Percentiles rank a stretch among this genome's conserved stretches.
Evolutionary conservation across 78 protist species (phyloP).

Genomic region (Dictyostelium brefeldianum): DNA sequence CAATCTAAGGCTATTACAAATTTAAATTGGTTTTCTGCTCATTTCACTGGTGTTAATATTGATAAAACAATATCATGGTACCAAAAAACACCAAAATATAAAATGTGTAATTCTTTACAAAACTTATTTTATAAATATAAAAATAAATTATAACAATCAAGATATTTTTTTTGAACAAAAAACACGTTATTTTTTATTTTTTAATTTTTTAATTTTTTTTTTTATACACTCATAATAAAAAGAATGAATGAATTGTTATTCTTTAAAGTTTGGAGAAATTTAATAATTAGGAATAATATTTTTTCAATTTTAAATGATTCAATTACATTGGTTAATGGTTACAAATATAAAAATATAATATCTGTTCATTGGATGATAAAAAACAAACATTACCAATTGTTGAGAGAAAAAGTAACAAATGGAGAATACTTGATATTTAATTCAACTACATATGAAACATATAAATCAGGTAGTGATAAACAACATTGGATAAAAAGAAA

Average conservation of each 20-base stretch:
- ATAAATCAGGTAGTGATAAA: not conserved
- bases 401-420: not conserved
- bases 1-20: not conserved
- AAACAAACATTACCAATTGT: not conserved
- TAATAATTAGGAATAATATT: too few species aligned
- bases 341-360: too few species aligned
- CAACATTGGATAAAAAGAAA: not conserved
- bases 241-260: too few species aligned
- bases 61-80: not conserved
- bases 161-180: too few species aligned
- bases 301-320: too few species aligned
- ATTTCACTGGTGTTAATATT: not conserved
- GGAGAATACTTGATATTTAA: not conserved
- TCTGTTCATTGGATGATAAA: not conserved
- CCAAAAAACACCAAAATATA: not conserved
- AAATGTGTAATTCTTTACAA: not conserved
- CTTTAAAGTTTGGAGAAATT: too few species aligned
- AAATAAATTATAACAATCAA: not conserved
- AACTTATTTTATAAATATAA: not conserved
- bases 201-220: too few species aligned
- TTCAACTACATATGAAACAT: not conserved
- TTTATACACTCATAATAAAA: too few species aligned
- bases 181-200: too few species aligned
- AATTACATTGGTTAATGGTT: too few species aligned
- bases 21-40: not conserved